Conservation (phyloP, 2,329 filamentous ascomycete genomes). For the Monilinia polystroma region DNA sequence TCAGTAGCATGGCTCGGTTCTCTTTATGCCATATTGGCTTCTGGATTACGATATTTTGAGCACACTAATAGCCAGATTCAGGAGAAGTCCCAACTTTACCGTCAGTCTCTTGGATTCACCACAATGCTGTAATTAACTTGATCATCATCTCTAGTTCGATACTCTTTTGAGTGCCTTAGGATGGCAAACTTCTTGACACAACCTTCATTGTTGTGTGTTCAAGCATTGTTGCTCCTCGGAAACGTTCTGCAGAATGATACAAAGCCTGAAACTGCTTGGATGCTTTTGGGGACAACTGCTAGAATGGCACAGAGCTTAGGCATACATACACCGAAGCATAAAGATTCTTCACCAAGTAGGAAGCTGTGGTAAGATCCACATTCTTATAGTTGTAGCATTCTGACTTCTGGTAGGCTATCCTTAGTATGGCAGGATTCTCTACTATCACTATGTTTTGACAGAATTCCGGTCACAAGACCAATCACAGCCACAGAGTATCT, state of each 20-base stretch:
- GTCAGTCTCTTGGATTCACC: constrained; percentile 1
- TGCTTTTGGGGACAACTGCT: constrained; percentile 59
- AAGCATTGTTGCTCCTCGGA: constrained; percentile 58
- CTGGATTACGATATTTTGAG: constrained; percentile 4
- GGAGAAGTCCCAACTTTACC: not conserved
- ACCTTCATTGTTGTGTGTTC: constrained; percentile 61
- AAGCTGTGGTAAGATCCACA: constrained; percentile 24
- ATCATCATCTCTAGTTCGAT: constrained; percentile 6
- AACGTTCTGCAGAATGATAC: constrained; percentile 64
- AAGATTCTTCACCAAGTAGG: constrained; percentile 16
- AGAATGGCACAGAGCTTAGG: constrained; percentile 62
- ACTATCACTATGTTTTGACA: constrained; percentile 6
- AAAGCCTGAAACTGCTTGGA: constrained; percentile 66
- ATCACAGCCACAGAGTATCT: constrained; percentile 37
- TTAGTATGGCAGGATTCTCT: constrained; percentile 15
- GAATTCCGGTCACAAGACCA: constrained; percentile 35
- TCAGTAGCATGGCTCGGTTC: constrained; percentile 10
- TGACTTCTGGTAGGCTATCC: not conserved
- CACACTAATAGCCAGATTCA: not conserved
- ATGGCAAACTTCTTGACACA: constrained; percentile 59
- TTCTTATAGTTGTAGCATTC: not conserved
- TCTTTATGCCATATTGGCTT: not conserved
- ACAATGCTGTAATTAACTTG: constrained; percentile 5
- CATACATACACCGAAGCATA: constrained; percentile 45
- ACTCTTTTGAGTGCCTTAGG: constrained; percentile 57